These are phyloP conservation scores for Avena eriantha DNA, from an alignment of 176 grass and related monocot genomes.

Conservation along the genomic window DNA sequence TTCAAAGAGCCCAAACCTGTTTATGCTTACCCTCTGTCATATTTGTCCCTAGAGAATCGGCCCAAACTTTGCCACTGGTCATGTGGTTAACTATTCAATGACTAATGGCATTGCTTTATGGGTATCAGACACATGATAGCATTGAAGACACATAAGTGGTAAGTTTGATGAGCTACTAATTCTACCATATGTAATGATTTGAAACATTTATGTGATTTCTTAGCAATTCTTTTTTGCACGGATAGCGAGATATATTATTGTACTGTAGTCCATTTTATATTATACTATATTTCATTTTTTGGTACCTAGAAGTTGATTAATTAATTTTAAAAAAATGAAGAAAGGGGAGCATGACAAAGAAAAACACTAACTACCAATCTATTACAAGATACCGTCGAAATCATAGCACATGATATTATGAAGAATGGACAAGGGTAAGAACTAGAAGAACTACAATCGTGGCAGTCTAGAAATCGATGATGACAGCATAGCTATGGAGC, in stretches of 20 bases:
- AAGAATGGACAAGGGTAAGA: conserved; percentile 56
- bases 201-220: background rate
- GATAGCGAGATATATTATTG: too few species aligned
- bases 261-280: too few species aligned
- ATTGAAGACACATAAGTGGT: conserved; percentile 54
- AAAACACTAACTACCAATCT: conserved; percentile 75
- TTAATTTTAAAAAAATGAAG: conserved; percentile 52
- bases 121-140: conserved; percentile 15
- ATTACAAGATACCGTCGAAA: conserved; percentile 91
- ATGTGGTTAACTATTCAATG: conserved; percentile 32
- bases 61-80: background rate
- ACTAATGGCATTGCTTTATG: background rate
- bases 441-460: background rate
- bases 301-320: background rate
- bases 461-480: too few species aligned
- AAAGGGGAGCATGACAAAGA: conserved; percentile 50
- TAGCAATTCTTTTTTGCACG: background rate
- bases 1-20: too few species aligned
- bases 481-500: too few species aligned
- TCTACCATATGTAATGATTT: conserved; percentile 58
- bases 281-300: background rate
- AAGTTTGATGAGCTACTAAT: conserved; percentile 76
- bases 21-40: too few species aligned
- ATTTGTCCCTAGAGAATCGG: too few species aligned
- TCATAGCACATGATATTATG: conserved; percentile 82